Conservation (phyloP, 176 grass and related monocot species). For the Lolium perenne region DNA sequence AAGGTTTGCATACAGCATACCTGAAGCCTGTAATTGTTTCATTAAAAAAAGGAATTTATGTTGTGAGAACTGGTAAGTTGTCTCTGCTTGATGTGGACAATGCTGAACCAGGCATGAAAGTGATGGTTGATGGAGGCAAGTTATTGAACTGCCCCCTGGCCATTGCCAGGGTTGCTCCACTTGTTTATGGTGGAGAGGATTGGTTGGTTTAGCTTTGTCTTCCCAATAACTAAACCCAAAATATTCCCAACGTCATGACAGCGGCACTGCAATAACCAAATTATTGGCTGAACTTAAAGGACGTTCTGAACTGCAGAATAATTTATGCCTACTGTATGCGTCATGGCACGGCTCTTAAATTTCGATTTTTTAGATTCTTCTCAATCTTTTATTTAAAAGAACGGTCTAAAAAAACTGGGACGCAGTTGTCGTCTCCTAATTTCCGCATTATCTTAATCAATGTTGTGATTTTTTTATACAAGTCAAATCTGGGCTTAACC, state of each 20-base stretch:
- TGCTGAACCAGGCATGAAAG: constrained; percentile 4
- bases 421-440: too few relatives aligned
- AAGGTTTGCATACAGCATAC: not conserved
- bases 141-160: constrained; percentile 27
- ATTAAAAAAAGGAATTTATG: not conserved
- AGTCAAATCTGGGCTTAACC: constrained; percentile 26
- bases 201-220: constrained; percentile 34
- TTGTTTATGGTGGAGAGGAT: constrained; percentile 19
- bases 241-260: constrained; percentile 17
- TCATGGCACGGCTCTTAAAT: too few relatives aligned
- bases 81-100: not conserved
- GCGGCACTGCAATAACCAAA: not conserved
- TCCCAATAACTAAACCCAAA: constrained; percentile 28
- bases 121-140: constrained; percentile 31
- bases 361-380: not conserved
- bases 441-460: not conserved
- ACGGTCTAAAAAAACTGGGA: not conserved
- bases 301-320: too few relatives aligned
- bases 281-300: not conserved
- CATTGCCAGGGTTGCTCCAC: constrained; percentile 15
- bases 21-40: not conserved
- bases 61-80: not conserved
- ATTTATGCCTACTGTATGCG: too few relatives aligned
- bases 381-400: not conserved
- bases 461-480: not conserved